phyloP scores from a whole-genome alignment of 2,329 filamentous ascomycete species.

The Cordyceps militaris region DNA sequence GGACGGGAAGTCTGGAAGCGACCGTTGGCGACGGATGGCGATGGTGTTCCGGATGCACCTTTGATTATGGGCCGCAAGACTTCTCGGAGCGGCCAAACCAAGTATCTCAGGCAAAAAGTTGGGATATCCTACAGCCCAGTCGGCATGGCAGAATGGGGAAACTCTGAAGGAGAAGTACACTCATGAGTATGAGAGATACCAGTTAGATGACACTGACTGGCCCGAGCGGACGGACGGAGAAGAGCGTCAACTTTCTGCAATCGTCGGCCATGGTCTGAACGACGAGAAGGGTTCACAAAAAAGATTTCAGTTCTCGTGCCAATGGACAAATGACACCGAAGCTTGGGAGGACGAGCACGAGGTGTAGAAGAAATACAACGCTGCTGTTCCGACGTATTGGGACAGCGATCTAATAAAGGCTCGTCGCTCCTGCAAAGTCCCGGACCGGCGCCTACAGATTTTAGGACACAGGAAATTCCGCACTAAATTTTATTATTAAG shows the following conservation, averaged over 20 bases:
- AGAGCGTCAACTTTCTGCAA: conserved; percentile 3
- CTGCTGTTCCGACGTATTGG: neutral
- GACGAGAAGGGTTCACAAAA: neutral
- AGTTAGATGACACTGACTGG: neutral
- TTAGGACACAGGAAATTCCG: neutral
- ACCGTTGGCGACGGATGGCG: neutral
- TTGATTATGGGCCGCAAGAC: conserved; percentile 1
- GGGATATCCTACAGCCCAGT: neutral
- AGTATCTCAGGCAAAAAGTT: conserved; percentile 2
- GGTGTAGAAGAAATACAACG: conserved; percentile 4
- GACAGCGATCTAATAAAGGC: neutral
- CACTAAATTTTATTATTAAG: too few relatives aligned
- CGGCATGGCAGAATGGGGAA: neutral
- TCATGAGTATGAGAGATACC: neutral
- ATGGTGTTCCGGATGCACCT: conserved; percentile 2
- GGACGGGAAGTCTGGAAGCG: conserved; percentile 5
- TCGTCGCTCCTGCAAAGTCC: neutral
- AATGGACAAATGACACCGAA: conserved; percentile 1
- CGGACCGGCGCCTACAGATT: neutral
- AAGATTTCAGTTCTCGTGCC: neutral
- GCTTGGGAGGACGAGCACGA: neutral
- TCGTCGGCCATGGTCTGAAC: conserved; percentile 1
- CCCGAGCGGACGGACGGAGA: neutral
- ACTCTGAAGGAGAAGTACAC: neutral
- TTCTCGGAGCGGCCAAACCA: neutral